Conservation (phyloP, 352 stramenopile species). For the Phytophthora niederhauseri region DNA sequence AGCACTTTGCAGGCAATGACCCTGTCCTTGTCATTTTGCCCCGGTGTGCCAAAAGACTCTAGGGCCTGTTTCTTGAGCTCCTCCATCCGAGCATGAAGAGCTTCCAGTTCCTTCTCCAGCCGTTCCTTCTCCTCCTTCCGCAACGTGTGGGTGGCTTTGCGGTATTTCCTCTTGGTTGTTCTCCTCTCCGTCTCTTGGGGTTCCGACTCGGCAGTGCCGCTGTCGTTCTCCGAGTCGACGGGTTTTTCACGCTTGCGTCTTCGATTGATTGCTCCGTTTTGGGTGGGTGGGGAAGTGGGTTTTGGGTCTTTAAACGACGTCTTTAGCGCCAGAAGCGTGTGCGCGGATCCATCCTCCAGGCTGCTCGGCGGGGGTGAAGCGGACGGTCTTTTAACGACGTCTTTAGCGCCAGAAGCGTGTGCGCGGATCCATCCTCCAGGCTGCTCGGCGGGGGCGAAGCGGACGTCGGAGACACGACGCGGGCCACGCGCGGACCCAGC, state of each 20-base stretch:
- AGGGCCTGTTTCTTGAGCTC: constrained; percentile 37
- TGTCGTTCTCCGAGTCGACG: constrained; percentile 14
- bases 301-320: constrained; percentile 22
- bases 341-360: constrained; percentile 25
- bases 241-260: constrained; percentile 19
- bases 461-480: neutral
- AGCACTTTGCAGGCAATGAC: constrained; percentile 39
- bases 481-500: constrained; percentile 19
- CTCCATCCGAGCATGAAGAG: constrained; percentile 29
- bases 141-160: constrained; percentile 45
- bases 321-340: constrained; percentile 31
- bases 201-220: neutral
- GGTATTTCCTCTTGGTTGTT: constrained; percentile 33
- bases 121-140: constrained; percentile 46
- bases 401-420: constrained; percentile 32
- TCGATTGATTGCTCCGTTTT: constrained; percentile 13
- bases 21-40: constrained; percentile 33
- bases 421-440: constrained; percentile 26
- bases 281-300: constrained; percentile 1
- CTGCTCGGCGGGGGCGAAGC: constrained; percentile 1
- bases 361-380: constrained; percentile 6
- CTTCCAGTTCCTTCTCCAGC: constrained; percentile 29
- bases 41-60: constrained; percentile 23
- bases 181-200: constrained; percentile 9
- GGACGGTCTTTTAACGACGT: constrained; percentile 11